Base-by-base conservation (phyloP, 257 asterid genomes). In the Jacaranda mimosifolia region DNA sequence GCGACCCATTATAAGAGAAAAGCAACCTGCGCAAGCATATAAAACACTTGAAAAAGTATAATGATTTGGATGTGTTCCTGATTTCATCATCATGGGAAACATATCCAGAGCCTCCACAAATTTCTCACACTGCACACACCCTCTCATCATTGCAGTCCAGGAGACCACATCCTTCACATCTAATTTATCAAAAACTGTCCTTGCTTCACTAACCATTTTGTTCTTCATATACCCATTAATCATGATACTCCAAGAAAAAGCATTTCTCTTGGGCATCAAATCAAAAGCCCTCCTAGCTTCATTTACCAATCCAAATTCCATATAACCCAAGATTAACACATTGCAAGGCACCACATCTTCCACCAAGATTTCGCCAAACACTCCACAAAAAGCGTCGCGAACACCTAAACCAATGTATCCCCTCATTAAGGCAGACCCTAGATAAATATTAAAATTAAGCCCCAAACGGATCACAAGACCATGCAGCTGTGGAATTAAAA, bases 121-220 rank as follows among this genome's bases (percentile, higher is more conserved):
- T 63, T 68, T 73, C 17, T 80, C 88, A 59, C 82, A 69, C 70
- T 82, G 90, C 56, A 85, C 90, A 26, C 80, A 92, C 19, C 98
- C 98, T 76, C 89, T 84, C 42, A 93, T 80, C 98, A 93, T 91
- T 4, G 96, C 86, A 19, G 92, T 89, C 96, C 97, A 91, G 0
- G 97, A 89, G 36, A 93, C 89, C 15, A 91, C 93, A 49, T 92
- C 96, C 80, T 89, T 93, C 7, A 67, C 81, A 10, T 45, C 52
- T 75, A 87, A 77, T 66, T 58, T 36, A 58, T 83, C 76, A 6
- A 93, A 88, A 80, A 72, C 68, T 12, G 74, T 70, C 58, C 81
- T 83, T 12, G 97, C 97, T 82, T 85, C 85, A 18, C 5, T 6
- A 18, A 93, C 81, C 90, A 84, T 80, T 56, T 68, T 86, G 9